Base-by-base conservation (phyloP, 2,329 filamentous ascomycete genomes). In the Grosmannia clavigera region DNA sequence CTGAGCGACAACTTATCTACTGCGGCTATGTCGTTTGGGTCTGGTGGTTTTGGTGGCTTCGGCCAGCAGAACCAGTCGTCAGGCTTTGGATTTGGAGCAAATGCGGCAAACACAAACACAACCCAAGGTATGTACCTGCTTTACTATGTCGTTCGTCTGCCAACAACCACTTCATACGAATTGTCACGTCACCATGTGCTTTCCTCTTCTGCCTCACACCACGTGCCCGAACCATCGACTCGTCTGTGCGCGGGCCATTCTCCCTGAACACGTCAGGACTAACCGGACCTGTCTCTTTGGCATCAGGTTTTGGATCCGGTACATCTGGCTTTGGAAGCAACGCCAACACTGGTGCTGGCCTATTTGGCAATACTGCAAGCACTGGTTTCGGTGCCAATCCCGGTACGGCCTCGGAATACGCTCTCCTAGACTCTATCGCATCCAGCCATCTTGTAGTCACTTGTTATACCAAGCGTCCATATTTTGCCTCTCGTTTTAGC, bases 31-130 rank as follows among this genome's bases (percentile, higher is more conserved):
- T 81, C 81, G 68, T 66, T 81, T 67, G 76, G 77, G 66, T 74
- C 76, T 64, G 76, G 77, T 64, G 78, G 78, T 67, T 76, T 78
- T 69, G 74, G 75, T 67, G 79, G 81, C 75, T 86, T 86, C 72
- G 82, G 82, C 73, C 77, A 79, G 68, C 79, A 78, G 64, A 83
- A 79, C 69, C 76, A 75, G 68, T 65, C 71, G 27, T 66, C 65
- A 57, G 75, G 74, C 27, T 87, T 87, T 71, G 81, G 81, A 66
- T 85, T 82, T 62, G 80, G 79, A 48, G 58, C 73, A 60, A 75
- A 70, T 62, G 73, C 73, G 60, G 75, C 70, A 62, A 74, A 69
- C 63, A 75, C 68, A 65, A 73, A 68, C 64, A 73, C 69, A 58
- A 70, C 72, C 60, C 72, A 77, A 72, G 81, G 83, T 85, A 82